Evolutionary conservation across 306 rosid genomes (phyloP), one percentile per base, ranked within the genome.

Genomic region (Gastrolobium villosum): DNA sequence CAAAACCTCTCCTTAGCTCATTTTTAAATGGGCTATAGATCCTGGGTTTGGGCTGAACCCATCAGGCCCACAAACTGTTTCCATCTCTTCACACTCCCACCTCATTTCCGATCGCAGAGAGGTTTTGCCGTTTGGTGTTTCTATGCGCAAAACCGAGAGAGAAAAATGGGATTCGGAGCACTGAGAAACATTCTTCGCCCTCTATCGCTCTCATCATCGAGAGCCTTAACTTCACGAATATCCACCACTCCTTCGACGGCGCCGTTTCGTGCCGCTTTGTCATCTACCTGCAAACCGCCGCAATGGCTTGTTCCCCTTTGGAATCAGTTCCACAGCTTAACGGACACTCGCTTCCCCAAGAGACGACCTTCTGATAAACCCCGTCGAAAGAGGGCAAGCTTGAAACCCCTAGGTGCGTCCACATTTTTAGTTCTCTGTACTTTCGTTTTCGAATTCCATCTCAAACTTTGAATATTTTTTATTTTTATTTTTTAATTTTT

Each of bases 261-360:
- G 10, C 65, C 85, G 14, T 74, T 83, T 74, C 10, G 80, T 35
- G 20, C 84, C 36, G 2, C 78, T 78, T 74, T 75, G 49, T 48
- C 75, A 10, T 64, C 82, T 46, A 55, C 79, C 46, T 41, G 43
- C 78, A 66, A 30, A 45, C 75, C 14, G 59, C 81, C 84, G 45
- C 90, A 85, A 34, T 85, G 92, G 91, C 31, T 79, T 79, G 81
- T 86, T 75, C 86, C 86, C 64, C 26, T 83, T 40, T 20, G 61
- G 40, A 90, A 63, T 70, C 88, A 84, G 76, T 81, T 92, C 14
- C 89, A 89, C 84, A 88, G 92, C 85, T 88, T 95, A 86, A 92
- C 98, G 5, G 98, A 95, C 13, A 81, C 98, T 59, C 92, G 92
- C 40, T 83, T 83, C 63, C 98, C 98, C 2, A 94, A 92, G 87